Base-by-base conservation (phyloP, 1,284 basidiomycete species). In the Athelia psychrophila region DNA sequence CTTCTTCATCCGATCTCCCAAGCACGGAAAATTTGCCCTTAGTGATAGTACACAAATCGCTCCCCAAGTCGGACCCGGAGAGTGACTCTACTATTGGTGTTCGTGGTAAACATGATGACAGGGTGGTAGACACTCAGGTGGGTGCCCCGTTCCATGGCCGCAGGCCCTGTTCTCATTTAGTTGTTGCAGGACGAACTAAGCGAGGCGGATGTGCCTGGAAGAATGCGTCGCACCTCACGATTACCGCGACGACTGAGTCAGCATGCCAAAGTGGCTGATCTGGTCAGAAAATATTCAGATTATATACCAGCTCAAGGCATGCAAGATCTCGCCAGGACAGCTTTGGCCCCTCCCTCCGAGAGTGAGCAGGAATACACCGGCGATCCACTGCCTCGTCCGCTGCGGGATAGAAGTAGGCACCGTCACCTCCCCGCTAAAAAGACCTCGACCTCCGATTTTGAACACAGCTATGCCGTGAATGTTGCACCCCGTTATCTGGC, bases 391-490 rank as follows among this genome's bases (percentile, higher is more conserved):
- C 64, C 64, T 13, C 56, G 64, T 16, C 75, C 74, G 13, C 69
- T 69, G 20, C 64, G 65, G n/a, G 52, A 64, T 16, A 77, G 81
- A 35, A 77, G 67, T 54, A 82, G 78, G 60, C 74, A 70, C 40
- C 74, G 76, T 54, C 75, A 77, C 56, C 64, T 74, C 48, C 66
- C 78, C 33, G 60, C 69, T 16, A 78, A 74, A 61, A 86, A 81
- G 55, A 69, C 78, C 12, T 90, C 88, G 0, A 75, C 81, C 0
- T 94, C 93, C 2, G 93, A 95, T 64, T 92, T 91, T 45, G 93
- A 95, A 67, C 81, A 88, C 53, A 84, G 93, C 50, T 95, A 95
- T 67, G 92, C 93, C 2, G 88, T 85, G n/a, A 93, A 93, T 60
- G 84, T 93, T 54, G 88, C 87, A 3, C 86, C 88, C 2, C 77